A percentile compares a stretch with the other conserved stretches of the same genome.
These are phyloP conservation scores for Neofusicoccum sp. DNA, from an alignment of 2,329 filamentous ascomycete genomes.

Conservation along the genomic window DNA sequence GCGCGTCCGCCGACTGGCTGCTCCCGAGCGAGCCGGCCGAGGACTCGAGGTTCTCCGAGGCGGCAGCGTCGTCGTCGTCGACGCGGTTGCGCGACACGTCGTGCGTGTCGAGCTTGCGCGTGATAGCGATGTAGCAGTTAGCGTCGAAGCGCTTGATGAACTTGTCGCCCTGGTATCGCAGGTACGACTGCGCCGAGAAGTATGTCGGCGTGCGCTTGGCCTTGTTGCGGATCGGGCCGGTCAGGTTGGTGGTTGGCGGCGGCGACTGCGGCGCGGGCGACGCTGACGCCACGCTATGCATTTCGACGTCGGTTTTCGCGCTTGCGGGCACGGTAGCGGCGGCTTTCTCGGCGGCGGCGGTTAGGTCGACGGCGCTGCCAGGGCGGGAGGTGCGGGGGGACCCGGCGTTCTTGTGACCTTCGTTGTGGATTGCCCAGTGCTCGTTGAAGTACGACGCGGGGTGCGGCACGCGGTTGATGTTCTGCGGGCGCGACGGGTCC, in stretches of 20 bases:
- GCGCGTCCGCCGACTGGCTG: slow-evolving; percentile 33
- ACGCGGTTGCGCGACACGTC: slow-evolving; percentile 79
- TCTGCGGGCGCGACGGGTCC: slow-evolving; percentile 78
- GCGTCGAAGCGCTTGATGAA: slow-evolving; percentile 97
- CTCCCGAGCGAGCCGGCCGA: slow-evolving; percentile 21
- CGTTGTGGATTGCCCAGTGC: slow-evolving; percentile 54
- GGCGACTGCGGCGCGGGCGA: slow-evolving; percentile 28
- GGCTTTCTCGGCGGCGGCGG: slow-evolving; percentile 31
- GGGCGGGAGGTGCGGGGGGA: slow-evolving; percentile 43
- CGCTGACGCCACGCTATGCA: slow-evolving; percentile 43
- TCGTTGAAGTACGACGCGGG: slow-evolving; percentile 42
- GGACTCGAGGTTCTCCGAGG: slow-evolving; percentile 25
- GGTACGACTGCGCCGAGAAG: slow-evolving; percentile 96
- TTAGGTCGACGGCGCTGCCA: slow-evolving; percentile 31
- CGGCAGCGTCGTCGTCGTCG: slow-evolving; percentile 23
- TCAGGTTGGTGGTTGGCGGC: slow-evolving; percentile 22
- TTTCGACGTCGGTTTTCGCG: slow-evolving; percentile 45
- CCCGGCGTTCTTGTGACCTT: slow-evolving; percentile 49
- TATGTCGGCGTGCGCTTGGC: slow-evolving; percentile 61
- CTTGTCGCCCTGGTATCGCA: slow-evolving; percentile 93
- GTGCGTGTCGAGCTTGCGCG: slow-evolving; percentile 94
- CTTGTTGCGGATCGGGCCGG: slow-evolving; percentile 26
- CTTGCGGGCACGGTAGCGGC: slow-evolving; percentile 24
- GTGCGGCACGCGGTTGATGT: slow-evolving; percentile 68
- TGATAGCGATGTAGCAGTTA: slow-evolving; percentile 99